A percentile compares a stretch with the other conserved stretches of the same genome.
phyloP scores from a whole-genome alignment of 2,329 filamentous ascomycete genomes.

The Phoma herbarum region DNA sequence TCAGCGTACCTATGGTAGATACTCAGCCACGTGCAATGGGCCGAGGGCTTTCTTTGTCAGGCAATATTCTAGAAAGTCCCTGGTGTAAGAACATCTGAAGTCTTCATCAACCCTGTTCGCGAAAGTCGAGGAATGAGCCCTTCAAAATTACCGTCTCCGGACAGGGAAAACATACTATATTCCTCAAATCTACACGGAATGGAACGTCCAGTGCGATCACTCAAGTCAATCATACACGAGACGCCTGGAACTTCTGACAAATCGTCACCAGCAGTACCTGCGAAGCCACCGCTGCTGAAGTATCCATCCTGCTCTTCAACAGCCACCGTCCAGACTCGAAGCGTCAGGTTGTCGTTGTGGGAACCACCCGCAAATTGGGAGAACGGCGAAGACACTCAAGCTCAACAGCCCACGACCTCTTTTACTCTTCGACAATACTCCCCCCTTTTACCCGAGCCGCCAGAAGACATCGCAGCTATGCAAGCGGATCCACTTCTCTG shows the following conservation, averaged over 20 bases:
- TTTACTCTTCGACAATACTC: slow-evolving; percentile 26
- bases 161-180: slow-evolving; percentile 34
- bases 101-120: slow-evolving; percentile 27
- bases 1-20: slow-evolving; percentile 30
- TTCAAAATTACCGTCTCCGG: slow-evolving; percentile 35
- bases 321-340: slow-evolving; percentile 1
- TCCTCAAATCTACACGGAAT: slow-evolving; percentile 44
- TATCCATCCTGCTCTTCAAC: slow-evolving; percentile 14
- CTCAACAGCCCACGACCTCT: neutral
- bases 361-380: slow-evolving; percentile 42
- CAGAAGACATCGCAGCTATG: slow-evolving; percentile 29
- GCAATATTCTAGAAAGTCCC: slow-evolving; percentile 39
- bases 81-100: slow-evolving; percentile 12
- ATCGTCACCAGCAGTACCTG: slow-evolving; percentile 34
- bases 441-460: slow-evolving; percentile 45
- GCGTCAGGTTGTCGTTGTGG: slow-evolving; percentile 30
- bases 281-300: slow-evolving; percentile 21
- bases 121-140: slow-evolving; percentile 37
- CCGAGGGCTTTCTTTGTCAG: slow-evolving; percentile 39
- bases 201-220: slow-evolving; percentile 45
- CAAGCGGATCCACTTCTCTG: slow-evolving; percentile 23
- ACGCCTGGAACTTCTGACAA: slow-evolving; percentile 30
- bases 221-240: slow-evolving; percentile 42
- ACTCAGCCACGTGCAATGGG: slow-evolving; percentile 33
- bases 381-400: slow-evolving; percentile 10